These are phyloP conservation scores for Scheffersomyces quercinus DNA, from an alignment of 1,139 yeast genomes.

Conservation along the genomic window DNA sequence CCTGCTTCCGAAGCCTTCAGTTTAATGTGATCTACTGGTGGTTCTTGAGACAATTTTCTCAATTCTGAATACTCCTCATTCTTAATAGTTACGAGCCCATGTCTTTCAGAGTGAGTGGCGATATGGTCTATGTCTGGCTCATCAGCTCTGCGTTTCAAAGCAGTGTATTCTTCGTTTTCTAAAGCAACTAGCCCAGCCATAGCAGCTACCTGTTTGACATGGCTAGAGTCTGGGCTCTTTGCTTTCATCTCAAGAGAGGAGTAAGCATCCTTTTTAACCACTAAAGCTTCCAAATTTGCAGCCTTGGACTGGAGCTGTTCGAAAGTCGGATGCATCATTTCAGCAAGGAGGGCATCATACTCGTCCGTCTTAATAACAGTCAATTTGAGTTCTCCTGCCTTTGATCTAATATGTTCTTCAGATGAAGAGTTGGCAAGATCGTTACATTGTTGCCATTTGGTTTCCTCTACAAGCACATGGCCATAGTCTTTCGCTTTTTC, in stretches of 20 bases:
- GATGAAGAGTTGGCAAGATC: constrained; percentile 17
- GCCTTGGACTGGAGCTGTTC: constrained; percentile 21
- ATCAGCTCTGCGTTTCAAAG: constrained; percentile 8
- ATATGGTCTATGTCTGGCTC: background rate
- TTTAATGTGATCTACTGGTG: constrained; percentile 26
- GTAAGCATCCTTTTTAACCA: constrained; percentile 22
- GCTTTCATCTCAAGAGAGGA: constrained; percentile 12
- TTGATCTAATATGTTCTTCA: constrained; percentile 14
- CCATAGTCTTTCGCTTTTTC: constrained; percentile 5
- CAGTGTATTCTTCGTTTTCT: constrained; percentile 8
- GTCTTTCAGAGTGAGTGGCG: constrained; percentile 7
- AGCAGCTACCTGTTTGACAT: constrained; percentile 8
- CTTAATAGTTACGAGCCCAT: constrained; percentile 16
- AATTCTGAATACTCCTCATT: constrained; percentile 8
- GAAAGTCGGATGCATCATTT: constrained; percentile 8
- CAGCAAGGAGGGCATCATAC: constrained; percentile 2
- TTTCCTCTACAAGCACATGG: constrained; percentile 1
- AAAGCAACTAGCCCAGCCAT: constrained; percentile 5
- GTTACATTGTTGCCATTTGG: constrained; percentile 6
- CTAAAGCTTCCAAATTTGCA: constrained; percentile 12
- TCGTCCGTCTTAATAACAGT: constrained; percentile 4
- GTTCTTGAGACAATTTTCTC: constrained; percentile 19
- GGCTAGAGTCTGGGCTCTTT: constrained; percentile 10
- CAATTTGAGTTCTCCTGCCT: constrained; percentile 5
- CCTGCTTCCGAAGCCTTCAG: constrained; percentile 12